Conservation (phyloP, 768 basidiomycete genomes). For the Strobilomyces dryophilus region DNA sequence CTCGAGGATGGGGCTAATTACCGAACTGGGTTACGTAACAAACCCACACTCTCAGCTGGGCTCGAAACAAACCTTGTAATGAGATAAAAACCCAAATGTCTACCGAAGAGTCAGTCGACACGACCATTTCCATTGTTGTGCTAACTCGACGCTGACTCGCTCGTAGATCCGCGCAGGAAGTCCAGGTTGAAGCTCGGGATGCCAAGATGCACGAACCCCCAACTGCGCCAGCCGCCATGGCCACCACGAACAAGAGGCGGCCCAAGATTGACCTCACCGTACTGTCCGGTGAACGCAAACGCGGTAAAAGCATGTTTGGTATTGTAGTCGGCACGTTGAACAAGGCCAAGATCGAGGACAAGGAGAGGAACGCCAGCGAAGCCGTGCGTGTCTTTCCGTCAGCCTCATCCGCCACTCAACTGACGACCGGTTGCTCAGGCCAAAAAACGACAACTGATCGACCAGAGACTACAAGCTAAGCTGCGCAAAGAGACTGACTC, state of each 20-base stretch:
- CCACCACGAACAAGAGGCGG: constrained; percentile 51
- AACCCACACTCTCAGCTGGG: not conserved
- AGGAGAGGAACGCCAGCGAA: constrained; percentile 80
- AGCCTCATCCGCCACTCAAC: not conserved
- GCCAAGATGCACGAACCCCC: constrained; percentile 37
- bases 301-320: constrained; percentile 87
- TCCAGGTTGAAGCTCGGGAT: constrained; percentile 29
- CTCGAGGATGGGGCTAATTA: constrained; percentile 15
- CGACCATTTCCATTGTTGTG: not conserved
- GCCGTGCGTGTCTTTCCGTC: constrained; percentile 46
- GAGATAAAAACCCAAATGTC: constrained; percentile 40
- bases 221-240: constrained; percentile 45
- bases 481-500: constrained; percentile 81
- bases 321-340: constrained; percentile 78
- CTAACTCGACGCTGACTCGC: not conserved
- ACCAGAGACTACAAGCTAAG: constrained; percentile 82
- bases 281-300: constrained; percentile 61
- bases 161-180: constrained; percentile 30
- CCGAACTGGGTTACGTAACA: constrained; percentile 22
- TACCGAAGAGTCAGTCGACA: constrained; percentile 44
- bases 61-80: not conserved
- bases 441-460: constrained; percentile 78
- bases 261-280: constrained; percentile 68
- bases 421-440: constrained; percentile 44
- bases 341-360: constrained; percentile 85